Percentiles rank a stretch among this genome's conserved stretches.
These are phyloP conservation scores for Ganoderma meredithae DNA, from an alignment of 1,284 basidiomycete genomes.

Conservation along the genomic window DNA sequence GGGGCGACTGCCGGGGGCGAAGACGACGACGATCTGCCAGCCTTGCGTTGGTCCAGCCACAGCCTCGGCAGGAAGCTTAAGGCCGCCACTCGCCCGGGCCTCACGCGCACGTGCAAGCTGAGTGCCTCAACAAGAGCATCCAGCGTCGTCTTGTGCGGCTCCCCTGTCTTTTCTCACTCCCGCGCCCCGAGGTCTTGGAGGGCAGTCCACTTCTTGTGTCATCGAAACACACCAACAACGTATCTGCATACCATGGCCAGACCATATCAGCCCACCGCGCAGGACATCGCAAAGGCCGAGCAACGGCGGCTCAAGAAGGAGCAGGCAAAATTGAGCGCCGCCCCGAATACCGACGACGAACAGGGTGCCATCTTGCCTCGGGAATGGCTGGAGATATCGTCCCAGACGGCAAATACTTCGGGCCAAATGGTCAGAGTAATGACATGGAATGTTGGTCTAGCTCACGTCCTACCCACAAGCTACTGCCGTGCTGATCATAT, in stretches of 20 bases:
- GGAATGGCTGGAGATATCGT: conserved; percentile 56
- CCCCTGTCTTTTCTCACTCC: not conserved
- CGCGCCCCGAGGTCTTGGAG: not conserved
- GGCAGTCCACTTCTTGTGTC: not conserved
- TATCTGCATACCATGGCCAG: conserved; percentile 26
- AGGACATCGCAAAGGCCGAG: conserved; percentile 62
- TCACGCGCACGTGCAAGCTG: not conserved
- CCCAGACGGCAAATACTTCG: conserved; percentile 19
- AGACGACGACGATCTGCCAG: not conserved
- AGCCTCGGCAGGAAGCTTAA: not conserved
- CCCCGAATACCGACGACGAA: conserved; percentile 30
- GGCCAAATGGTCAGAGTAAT: conserved; percentile 57
- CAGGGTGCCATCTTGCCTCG: conserved; percentile 53
- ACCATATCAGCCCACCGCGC: conserved; percentile 51
- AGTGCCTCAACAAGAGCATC: not conserved
- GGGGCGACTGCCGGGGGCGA: not conserved
- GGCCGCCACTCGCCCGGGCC: not conserved
- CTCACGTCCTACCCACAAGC: no score
- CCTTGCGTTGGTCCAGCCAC: not conserved
- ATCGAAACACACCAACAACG: not conserved
- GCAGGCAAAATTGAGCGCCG: conserved; percentile 26
- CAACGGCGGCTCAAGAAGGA: conserved; percentile 60
- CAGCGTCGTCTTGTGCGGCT: not conserved
- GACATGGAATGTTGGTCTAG: conserved; percentile 79
- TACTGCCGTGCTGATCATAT: not conserved